Evolutionary conservation across 345 rosid genomes (phyloP).

Genomic region (Dipteronia dyeriana): DNA sequence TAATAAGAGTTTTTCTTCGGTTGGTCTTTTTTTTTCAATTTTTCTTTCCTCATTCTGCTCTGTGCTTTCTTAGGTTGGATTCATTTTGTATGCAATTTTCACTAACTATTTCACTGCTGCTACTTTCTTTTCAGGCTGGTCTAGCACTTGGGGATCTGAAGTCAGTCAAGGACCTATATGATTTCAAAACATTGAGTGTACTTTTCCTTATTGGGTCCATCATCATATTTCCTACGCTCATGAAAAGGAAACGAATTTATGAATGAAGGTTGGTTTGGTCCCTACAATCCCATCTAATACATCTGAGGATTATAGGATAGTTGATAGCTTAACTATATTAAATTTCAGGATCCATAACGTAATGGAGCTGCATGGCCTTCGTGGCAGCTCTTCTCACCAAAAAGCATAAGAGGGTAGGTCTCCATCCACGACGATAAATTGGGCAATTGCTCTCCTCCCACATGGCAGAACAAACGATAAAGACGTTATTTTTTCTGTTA

Average conservation of each 20-base stretch:
- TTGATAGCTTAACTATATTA: slow-evolving; percentile 18
- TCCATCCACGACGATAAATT: neutral
- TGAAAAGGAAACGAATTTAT: slow-evolving; percentile 70
- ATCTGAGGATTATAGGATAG: slow-evolving; percentile 7
- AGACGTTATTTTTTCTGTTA: neutral
- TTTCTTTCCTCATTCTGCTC: slow-evolving; percentile 1
- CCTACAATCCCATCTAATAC: neutral
- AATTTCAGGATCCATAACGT: slow-evolving; percentile 18
- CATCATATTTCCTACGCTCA: slow-evolving; percentile 66
- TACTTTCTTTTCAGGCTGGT: slow-evolving; percentile 58
- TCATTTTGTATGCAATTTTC: neutral
- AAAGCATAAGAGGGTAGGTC: slow-evolving; percentile 11
- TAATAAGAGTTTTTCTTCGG: neutral
- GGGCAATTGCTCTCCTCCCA: slow-evolving; percentile 3
- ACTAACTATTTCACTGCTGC: slow-evolving; percentile 11
- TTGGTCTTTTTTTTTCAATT: slow-evolving; percentile 19
- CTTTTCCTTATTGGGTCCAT: slow-evolving; percentile 76
- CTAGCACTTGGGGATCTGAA: slow-evolving; percentile 84
- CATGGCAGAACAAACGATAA: slow-evolving; percentile 8
- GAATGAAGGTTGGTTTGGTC: slow-evolving; percentile 42
- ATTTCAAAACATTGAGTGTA: slow-evolving; percentile 70
- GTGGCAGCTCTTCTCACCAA: slow-evolving; percentile 3
- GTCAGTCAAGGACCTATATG: slow-evolving; percentile 80
- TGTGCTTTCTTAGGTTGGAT: slow-evolving; percentile 10
- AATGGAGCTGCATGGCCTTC: neutral